Conservation (phyloP, 2,329 filamentous ascomycete genomes). For the Penicillium sp. region DNA sequence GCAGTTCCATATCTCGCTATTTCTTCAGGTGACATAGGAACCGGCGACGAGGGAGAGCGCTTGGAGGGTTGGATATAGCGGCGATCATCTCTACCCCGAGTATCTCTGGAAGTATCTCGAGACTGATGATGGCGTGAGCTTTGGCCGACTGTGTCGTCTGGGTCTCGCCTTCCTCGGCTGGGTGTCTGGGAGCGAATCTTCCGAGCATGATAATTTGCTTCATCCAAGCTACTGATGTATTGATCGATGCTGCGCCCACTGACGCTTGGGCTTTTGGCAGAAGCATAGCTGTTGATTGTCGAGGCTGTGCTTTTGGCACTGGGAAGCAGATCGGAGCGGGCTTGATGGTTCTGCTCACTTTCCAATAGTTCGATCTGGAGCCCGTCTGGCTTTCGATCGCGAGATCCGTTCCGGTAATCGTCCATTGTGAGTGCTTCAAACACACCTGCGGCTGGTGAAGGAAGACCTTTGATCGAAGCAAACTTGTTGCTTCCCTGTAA, state of each 20-base stretch:
- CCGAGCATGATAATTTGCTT: slow-evolving; percentile 66
- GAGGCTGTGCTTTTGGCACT: slow-evolving; percentile 39
- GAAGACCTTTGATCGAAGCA: slow-evolving; percentile 60
- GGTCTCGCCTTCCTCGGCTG: slow-evolving; percentile 55
- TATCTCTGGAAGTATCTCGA: slow-evolving; percentile 66
- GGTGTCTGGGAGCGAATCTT: slow-evolving; percentile 49
- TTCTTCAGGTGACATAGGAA: slow-evolving; percentile 94
- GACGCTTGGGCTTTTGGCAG: slow-evolving; percentile 57
- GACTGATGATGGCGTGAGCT: slow-evolving; percentile 52
- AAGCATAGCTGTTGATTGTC: slow-evolving; percentile 51
- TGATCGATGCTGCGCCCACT: slow-evolving; percentile 73
- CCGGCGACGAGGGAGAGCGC: slow-evolving; percentile 84
- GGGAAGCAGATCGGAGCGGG: slow-evolving; percentile 57
- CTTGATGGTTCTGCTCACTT: slow-evolving; percentile 56
- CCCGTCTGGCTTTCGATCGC: slow-evolving; percentile 76
- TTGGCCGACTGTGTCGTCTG: slow-evolving; percentile 48
- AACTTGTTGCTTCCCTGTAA: slow-evolving; percentile 67
- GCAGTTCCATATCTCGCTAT: slow-evolving; percentile 51
- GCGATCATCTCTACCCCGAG: slow-evolving; percentile 65
- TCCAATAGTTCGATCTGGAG: slow-evolving; percentile 65
- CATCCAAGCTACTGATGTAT: slow-evolving; percentile 83
- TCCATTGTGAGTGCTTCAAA: slow-evolving; percentile 65
- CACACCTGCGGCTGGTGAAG: slow-evolving; percentile 68
- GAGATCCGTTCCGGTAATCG: slow-evolving; percentile 61
- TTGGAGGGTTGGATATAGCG: slow-evolving; percentile 76